phyloP scores from a whole-genome alignment of 2,329 filamentous ascomycete genomes.

The Fusarium dimerum region DNA sequence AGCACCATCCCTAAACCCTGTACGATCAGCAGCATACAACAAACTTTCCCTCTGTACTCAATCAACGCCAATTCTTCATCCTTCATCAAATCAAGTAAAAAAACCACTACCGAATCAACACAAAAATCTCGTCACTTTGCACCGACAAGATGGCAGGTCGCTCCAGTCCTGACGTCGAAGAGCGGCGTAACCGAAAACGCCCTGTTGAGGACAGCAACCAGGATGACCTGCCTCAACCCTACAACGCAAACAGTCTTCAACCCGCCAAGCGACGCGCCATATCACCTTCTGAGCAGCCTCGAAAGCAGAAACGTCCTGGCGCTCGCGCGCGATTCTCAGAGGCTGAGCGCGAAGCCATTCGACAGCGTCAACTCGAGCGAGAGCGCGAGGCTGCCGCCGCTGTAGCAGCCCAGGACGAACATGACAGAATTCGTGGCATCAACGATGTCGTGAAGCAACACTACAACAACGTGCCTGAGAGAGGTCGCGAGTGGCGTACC shows the following conservation, averaged over 20 bases:
- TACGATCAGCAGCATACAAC: too few relatives aligned
- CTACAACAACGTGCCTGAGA: slow-evolving; percentile 94
- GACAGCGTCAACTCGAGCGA: slow-evolving; percentile 61
- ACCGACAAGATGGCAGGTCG: slow-evolving; percentile 16
- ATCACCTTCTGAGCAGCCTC: slow-evolving; percentile 57
- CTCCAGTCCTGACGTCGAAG: slow-evolving; percentile 15
- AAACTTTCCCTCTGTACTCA: not conserved
- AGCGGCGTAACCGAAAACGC: slow-evolving; percentile 32
- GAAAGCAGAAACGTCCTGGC: slow-evolving; percentile 69
- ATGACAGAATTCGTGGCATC: slow-evolving; percentile 52
- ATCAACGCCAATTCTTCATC: slow-evolving; percentile 3
- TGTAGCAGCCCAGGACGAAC: slow-evolving; percentile 38
- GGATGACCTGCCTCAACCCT: slow-evolving; percentile 57
- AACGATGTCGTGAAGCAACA: slow-evolving; percentile 89
- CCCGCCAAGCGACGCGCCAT: slow-evolving; percentile 59
- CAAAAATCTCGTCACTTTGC: not conserved
- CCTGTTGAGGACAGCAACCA: slow-evolving; percentile 36
- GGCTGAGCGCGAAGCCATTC: slow-evolving; percentile 67
- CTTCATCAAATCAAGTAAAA: slow-evolving; percentile 1
- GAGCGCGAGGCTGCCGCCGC: slow-evolving; percentile 44
- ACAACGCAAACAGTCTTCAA: slow-evolving; percentile 60
- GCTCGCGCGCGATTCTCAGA: slow-evolving; percentile 67
- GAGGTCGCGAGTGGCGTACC: slow-evolving; percentile 90
- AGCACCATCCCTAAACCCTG: too few relatives aligned
- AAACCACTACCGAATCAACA: not conserved